Percentiles rank a stretch among this genome's conserved stretches.
Conservation (phyloP, 2,329 filamentous ascomycete species). For the Colletotrichum sp. region DNA sequence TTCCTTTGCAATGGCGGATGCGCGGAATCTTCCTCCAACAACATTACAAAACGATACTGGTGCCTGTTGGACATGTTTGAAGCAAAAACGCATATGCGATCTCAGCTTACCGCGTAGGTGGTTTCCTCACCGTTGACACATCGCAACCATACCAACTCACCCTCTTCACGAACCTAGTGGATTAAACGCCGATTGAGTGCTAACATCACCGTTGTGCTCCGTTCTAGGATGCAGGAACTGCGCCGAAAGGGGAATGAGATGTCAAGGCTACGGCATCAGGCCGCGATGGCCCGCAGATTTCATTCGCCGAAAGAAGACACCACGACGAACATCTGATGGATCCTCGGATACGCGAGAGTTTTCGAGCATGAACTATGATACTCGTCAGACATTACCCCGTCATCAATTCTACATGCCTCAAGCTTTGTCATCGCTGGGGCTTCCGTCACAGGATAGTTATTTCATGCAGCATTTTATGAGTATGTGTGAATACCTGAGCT, state of each 20-base stretch:
- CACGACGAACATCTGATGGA: not conserved
- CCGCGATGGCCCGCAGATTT: not conserved
- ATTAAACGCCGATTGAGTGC: not conserved
- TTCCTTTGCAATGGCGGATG: not conserved
- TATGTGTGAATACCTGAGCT: not conserved
- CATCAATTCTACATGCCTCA: not conserved
- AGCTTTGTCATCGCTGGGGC: not conserved
- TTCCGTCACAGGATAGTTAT: not conserved
- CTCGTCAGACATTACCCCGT: not conserved
- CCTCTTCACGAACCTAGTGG: not conserved
- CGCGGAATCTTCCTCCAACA: not conserved
- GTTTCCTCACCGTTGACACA: not conserved
- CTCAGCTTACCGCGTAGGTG: not conserved
- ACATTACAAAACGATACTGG: not conserved
- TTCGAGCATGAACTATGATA: not conserved
- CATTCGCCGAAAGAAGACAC: not conserved
- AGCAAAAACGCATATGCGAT: not conserved
- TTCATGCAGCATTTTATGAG: not conserved
- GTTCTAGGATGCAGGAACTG: not conserved
- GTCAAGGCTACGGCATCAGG: not conserved
- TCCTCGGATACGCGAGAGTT: not conserved
- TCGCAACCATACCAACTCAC: not conserved
- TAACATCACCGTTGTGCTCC: not conserved
- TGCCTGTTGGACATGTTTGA: not conserved
- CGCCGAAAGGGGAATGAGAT: not conserved